These are phyloP conservation scores for Coemansia sp. DNA, from an alignment of 192 early-diverging fungal species.

Conservation along the genomic window DNA sequence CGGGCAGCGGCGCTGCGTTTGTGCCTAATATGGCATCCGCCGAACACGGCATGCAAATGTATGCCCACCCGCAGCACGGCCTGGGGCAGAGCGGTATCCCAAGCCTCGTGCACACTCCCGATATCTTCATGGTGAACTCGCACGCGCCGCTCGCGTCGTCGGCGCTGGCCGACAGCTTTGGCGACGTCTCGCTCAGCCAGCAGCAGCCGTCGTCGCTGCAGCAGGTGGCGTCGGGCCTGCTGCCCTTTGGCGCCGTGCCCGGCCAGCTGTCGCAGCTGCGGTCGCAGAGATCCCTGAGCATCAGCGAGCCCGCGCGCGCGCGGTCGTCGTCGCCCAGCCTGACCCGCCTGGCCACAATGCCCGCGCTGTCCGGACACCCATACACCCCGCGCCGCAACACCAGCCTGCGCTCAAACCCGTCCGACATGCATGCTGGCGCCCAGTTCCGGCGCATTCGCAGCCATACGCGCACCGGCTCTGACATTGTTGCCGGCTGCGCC, in stretches of 20 bases:
- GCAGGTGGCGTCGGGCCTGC: background rate
- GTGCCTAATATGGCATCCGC: conserved; percentile 13
- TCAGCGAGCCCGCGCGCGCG: conserved; percentile 15
- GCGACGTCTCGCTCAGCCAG: background rate
- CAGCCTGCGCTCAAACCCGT: conserved; percentile 7
- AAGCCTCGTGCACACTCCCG: no score
- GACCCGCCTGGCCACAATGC: conserved; percentile 3
- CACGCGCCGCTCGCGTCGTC: background rate
- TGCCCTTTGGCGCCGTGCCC: background rate
- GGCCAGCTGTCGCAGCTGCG: conserved; percentile 15
- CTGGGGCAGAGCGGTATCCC: no score
- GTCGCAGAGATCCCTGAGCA: conserved; percentile 26
- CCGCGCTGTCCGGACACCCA: conserved; percentile 11
- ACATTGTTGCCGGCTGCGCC: background rate
- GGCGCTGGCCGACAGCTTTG: conserved; percentile 9
- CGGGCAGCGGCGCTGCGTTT: conserved; percentile 15
- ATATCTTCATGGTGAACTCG: conserved; percentile 1
- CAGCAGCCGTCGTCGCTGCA: background rate
- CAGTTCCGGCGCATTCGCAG: conserved; percentile 12
- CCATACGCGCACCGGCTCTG: conserved; percentile 9
- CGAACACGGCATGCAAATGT: conserved; percentile 13
- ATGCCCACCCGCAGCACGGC: conserved; percentile 1
- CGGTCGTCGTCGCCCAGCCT: conserved; percentile 27
- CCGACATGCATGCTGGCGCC: background rate
- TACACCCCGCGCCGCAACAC: conserved; percentile 13